Base-by-base conservation (phyloP, 179 eudicot species). In the Silene noctiflora region DNA sequence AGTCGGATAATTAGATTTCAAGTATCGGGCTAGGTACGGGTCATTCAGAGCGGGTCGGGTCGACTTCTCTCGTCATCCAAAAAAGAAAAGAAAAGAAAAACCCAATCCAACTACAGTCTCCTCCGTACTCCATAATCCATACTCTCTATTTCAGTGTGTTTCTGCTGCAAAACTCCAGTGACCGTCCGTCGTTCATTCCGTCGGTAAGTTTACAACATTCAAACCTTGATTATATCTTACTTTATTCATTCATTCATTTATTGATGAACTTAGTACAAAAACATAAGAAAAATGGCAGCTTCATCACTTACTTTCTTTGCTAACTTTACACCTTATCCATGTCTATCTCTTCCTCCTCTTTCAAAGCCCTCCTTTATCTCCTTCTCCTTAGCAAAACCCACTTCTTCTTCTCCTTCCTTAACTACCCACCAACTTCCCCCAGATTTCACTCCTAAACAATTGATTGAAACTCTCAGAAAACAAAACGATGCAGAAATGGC, bases 401-500 rank as follows among this genome's bases (percentile, higher is more conserved):
- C 75, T 67, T 75, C 88, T 11, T 75, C 88, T 11, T 56, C 83
- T 16, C 58, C 79, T 75, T 71, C 81, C 4, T 29, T 69, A 13
- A 67, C 73, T 27, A 66, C 78, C 74, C 75, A 74, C 31, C 71
- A 80, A 42, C 89, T 94, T 42, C 88, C 94, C 0, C 79, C 85
- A 12, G 81, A 87, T 58, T 92, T 94, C 78, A 88, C 94, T 17
- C 79, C 88, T 21, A 88, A 86, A 62, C 89, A 91, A 72, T 88
- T 95, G 24, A 69, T 95, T 69, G 90, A 88, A 74, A 75, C 90
- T 51, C 74, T 95, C 20, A 85, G 89, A 46, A 72, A 75, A 27
- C 88, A 89, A 75, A 81, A 86, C 19, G 92, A 95, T 72, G 92
- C 89, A 27, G 82, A 84, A 62, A 82, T 88, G 68, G 93, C 89